Evolutionary conservation across 2,329 filamentous ascomycete species (phyloP).

Genomic region (Diaporthe citri): DNA sequence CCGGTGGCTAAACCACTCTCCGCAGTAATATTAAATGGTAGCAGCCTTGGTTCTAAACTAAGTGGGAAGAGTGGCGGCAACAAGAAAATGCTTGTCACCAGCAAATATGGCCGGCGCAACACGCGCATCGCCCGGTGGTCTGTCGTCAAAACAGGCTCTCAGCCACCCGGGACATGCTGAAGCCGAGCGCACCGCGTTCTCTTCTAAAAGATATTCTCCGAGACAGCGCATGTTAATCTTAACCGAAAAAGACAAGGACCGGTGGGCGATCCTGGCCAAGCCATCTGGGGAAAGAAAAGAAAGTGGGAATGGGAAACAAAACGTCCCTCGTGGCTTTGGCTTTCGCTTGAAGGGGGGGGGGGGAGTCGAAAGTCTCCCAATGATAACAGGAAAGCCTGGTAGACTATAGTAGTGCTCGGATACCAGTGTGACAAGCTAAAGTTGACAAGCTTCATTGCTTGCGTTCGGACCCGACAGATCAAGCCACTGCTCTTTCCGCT

Average conservation of each 20-base stretch:
- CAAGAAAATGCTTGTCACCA: neutral
- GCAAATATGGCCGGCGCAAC: neutral
- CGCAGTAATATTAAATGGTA: neutral
- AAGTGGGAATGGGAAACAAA: neutral
- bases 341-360: neutral
- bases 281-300: neutral
- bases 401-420: neutral
- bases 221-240: neutral
- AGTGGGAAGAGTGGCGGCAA: neutral
- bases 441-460: neutral
- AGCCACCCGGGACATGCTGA: slow-evolving; percentile 24
- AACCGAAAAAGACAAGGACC: neutral
- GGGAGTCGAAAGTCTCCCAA: neutral
- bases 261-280: neutral
- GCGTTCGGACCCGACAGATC: neutral
- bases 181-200: neutral
- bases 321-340: neutral
- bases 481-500: slow-evolving; percentile 22
- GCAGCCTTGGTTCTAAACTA: neutral
- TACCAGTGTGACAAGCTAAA: neutral
- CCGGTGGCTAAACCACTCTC: neutral
- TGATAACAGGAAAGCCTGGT: neutral
- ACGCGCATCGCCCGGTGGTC: neutral
- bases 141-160: slow-evolving; percentile 24
- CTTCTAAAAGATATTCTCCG: neutral